Conservation (phyloP, 2,329 filamentous ascomycete genomes). For the Epichloe glyceriae region DNA sequence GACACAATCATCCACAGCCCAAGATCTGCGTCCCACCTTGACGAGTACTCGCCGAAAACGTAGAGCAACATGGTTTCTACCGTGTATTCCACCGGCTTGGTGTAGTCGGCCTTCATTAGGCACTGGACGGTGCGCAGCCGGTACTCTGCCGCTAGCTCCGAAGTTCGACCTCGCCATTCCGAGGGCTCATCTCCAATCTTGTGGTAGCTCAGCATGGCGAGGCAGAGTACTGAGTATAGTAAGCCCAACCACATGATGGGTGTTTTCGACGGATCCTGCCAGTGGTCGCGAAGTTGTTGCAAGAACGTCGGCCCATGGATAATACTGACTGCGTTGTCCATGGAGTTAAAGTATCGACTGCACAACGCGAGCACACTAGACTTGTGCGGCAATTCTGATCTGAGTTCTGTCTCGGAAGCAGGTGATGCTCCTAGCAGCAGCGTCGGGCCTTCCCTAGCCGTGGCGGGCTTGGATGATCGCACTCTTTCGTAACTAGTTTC, state of each 20-base stretch:
- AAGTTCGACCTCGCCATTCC: conserved; percentile 56
- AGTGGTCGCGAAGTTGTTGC: conserved; percentile 51
- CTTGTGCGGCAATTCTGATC: conserved; percentile 68
- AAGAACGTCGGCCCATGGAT: conserved; percentile 80
- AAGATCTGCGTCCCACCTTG: conserved; percentile 60
- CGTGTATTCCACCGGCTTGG: conserved; percentile 58
- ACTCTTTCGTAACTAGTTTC: conserved; percentile 71
- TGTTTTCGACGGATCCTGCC: conserved; percentile 60
- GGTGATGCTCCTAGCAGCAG: conserved; percentile 66
- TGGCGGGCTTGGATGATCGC: conserved; percentile 50
- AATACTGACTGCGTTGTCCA: conserved; percentile 57
- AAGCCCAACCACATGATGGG: conserved; percentile 68
- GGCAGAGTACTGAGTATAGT: conserved; percentile 61
- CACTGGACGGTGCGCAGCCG: conserved; percentile 65
- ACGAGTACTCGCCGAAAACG: conserved; percentile 61
- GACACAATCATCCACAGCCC: conserved; percentile 48
- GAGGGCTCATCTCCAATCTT: conserved; percentile 68
- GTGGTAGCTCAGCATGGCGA: conserved; percentile 68
- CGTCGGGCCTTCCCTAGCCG: conserved; percentile 52
- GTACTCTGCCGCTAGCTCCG: conserved; percentile 51
- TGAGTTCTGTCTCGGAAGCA: conserved; percentile 62
- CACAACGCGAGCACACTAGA: conserved; percentile 75
- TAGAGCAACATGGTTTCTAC: conserved; percentile 70
- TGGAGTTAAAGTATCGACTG: conserved; percentile 79
- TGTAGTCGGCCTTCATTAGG: conserved; percentile 63